These are phyloP conservation scores for Maudiozyma humilis DNA, from an alignment of 1,139 yeast species.

Conservation along the genomic window DNA sequence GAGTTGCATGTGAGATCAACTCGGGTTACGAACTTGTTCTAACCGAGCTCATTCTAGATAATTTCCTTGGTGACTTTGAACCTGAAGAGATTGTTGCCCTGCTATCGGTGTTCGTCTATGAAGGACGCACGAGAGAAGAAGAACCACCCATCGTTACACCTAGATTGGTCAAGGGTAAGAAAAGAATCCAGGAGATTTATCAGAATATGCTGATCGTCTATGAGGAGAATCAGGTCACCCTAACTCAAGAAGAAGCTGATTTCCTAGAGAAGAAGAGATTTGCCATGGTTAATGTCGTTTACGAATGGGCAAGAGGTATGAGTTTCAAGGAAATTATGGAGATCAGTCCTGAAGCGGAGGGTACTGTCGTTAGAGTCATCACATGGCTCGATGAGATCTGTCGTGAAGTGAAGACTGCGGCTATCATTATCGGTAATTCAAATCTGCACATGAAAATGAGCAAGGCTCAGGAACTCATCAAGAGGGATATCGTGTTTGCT, in stretches of 20 bases:
- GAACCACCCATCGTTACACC: conserved; percentile 67
- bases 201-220: conserved; percentile 54
- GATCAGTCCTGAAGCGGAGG: conserved; percentile 85
- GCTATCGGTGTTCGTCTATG: conserved; percentile 84
- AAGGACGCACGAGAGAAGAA: conserved; percentile 58
- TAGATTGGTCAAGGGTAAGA: conserved; percentile 69
- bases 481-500: conserved; percentile 94
- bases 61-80: conserved; percentile 85
- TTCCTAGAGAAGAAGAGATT: conserved; percentile 78
- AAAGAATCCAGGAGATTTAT: conserved; percentile 62
- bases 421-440: conserved; percentile 90
- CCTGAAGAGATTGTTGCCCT: conserved; percentile 95
- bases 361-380: conserved; percentile 94
- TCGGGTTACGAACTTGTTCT: conserved; percentile 85
- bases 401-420: conserved; percentile 89
- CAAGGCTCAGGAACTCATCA: conserved; percentile 87
- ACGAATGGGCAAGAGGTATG: conserved; percentile 97
- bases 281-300: conserved; percentile 85
- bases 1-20: conserved; percentile 81
- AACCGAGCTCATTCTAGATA: conserved; percentile 83
- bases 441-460: conserved; percentile 80
- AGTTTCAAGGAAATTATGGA: conserved; percentile 86
- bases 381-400: conserved; percentile 91
- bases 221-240: conserved; percentile 57
- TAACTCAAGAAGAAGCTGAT: conserved; percentile 80